Percentiles rank a stretch among this genome's conserved stretches.
These are phyloP conservation scores for Malus hybrid DNA, from an alignment of 331 rosid species.

Conservation along the genomic window DNA sequence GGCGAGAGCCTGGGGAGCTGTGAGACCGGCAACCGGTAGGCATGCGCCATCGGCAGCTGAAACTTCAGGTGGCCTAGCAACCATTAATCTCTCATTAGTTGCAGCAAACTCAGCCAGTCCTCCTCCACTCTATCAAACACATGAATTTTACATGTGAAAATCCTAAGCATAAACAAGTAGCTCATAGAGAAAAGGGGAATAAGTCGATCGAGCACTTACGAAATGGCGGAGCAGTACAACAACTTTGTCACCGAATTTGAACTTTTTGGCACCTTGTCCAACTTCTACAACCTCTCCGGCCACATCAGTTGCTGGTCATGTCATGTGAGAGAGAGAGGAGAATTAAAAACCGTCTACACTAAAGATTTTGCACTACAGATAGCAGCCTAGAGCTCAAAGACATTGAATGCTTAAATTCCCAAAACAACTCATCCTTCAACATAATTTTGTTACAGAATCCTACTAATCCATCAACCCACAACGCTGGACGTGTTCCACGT, in stretches of 20 bases:
- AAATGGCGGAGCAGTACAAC: constrained; percentile 10
- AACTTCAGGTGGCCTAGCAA: constrained; percentile 44
- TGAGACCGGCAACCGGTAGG: constrained; percentile 36
- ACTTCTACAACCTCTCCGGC: constrained; percentile 64
- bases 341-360: not conserved
- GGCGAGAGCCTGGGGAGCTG: constrained; percentile 39
- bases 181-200: not conserved
- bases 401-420: not conserved
- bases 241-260: constrained; percentile 73
- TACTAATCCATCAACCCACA: not conserved
- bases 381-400: not conserved
- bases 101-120: not conserved
- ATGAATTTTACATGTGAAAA: not conserved
- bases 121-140: constrained; percentile 11
- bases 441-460: not conserved
- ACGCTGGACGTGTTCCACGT: not conserved
- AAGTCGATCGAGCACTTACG: constrained; percentile 26
- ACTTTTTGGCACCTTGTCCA: constrained; percentile 47
- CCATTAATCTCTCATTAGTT: constrained; percentile 44
- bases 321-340: not conserved
- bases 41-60: constrained; percentile 49
- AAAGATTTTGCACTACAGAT: not conserved
- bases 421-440: not conserved
- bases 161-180: not conserved
- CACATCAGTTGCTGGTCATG: constrained; percentile 45